Evolutionary conservation across 108 stramenopile genomes (phyloP).

Genomic region (Stephanodiscus triporus): DNA sequence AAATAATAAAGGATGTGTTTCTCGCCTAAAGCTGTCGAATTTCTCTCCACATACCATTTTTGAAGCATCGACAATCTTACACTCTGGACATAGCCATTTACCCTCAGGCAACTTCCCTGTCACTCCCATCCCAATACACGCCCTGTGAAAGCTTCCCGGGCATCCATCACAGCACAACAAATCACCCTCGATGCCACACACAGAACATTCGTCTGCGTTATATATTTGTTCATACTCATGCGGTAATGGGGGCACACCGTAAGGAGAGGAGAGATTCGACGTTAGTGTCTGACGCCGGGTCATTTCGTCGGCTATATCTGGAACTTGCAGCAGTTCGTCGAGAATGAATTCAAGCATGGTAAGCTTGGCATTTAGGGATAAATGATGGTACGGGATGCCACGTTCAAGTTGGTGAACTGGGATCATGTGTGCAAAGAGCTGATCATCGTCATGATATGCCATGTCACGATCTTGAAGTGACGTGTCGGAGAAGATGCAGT

Average conservation of each 20-base stretch:
- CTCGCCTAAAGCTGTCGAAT: background rate
- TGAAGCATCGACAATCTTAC: conserved; percentile 63
- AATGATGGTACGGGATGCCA: conserved; percentile 74
- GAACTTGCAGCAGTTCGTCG: conserved; percentile 72
- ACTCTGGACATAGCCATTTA: conserved; percentile 85
- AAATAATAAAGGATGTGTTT: background rate
- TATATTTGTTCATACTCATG: conserved; percentile 61
- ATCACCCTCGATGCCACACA: conserved; percentile 80
- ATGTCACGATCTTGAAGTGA: background rate
- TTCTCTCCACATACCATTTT: conserved; percentile 32
- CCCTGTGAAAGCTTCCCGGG: conserved; percentile 65
- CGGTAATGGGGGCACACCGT: conserved; percentile 46
- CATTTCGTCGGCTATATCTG: conserved; percentile 63
- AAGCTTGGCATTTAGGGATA: conserved; percentile 65
- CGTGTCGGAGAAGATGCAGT: background rate
- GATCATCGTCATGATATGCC: conserved; percentile 11
- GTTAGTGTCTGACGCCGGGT: conserved; percentile 39
- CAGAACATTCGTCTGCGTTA: conserved; percentile 72
- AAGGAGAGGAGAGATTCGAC: conserved; percentile 28
- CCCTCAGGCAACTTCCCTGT: conserved; percentile 61
- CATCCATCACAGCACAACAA: conserved; percentile 88
- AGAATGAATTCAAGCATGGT: conserved; percentile 77
- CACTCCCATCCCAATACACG: conserved; percentile 57
- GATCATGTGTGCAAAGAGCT: conserved; percentile 60
- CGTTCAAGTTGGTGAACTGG: conserved; percentile 57